Percentiles rank a stretch among this genome's conserved stretches.
These are phyloP conservation scores for Brettanomyces bruxellensis DNA, from an alignment of 805 yeast genomes.

Conservation along the genomic window DNA sequence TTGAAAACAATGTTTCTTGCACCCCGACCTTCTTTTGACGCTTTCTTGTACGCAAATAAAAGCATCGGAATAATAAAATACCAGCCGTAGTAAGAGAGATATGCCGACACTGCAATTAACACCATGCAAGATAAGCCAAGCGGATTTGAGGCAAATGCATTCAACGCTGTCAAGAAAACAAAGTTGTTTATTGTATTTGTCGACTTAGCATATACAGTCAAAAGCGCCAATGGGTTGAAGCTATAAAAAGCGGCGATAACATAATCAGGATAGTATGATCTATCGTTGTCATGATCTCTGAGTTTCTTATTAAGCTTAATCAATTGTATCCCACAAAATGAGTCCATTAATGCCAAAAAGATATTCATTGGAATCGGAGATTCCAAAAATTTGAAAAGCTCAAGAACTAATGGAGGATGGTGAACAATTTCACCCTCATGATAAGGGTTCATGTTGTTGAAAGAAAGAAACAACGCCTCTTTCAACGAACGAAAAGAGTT, in stretches of 20 bases:
- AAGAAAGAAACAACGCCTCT: conserved; percentile 59
- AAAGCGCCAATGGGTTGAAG: conserved; percentile 71
- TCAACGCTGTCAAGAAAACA: conserved; percentile 29
- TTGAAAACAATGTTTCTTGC: conserved; percentile 11
- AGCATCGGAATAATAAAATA: conserved; percentile 53
- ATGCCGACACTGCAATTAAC: conserved; percentile 52
- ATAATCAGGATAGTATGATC: conserved; percentile 8
- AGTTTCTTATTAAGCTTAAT: conserved; percentile 38
- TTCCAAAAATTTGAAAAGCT: conserved; percentile 33
- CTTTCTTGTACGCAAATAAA: conserved; percentile 14
- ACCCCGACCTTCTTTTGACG: neutral
- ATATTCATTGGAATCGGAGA: conserved; percentile 13
- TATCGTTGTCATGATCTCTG: conserved; percentile 6
- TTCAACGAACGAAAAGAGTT: conserved; percentile 54
- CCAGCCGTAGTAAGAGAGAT: conserved; percentile 54
- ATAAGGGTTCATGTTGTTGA: conserved; percentile 54
- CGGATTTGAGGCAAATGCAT: conserved; percentile 17
- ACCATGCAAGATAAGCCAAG: conserved; percentile 35
- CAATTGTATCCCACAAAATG: conserved; percentile 45
- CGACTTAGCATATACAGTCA: conserved; percentile 62
- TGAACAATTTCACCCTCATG: conserved; percentile 74
- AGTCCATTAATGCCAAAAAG: conserved; percentile 53
- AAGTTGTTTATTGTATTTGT: conserved; percentile 53
- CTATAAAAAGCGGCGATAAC: conserved; percentile 44
- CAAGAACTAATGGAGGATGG: conserved; percentile 70